These are phyloP conservation scores for Euphorbia schlechtendalii DNA, from an alignment of 441 rosid species.

Conservation along the genomic window DNA sequence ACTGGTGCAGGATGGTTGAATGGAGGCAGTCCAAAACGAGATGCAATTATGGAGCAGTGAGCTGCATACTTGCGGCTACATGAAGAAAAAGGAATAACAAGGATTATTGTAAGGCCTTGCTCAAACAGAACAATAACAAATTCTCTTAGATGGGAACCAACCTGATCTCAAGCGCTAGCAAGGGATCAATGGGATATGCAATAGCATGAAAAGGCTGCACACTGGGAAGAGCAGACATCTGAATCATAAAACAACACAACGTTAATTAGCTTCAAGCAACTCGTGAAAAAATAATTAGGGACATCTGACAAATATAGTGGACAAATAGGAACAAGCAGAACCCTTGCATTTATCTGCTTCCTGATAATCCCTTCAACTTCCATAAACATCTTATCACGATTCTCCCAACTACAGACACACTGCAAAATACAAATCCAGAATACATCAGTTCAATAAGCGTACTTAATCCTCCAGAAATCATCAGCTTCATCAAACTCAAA, in stretches of 20 bases:
- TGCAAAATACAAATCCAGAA: slow-evolving; percentile 22
- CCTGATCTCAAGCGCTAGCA: slow-evolving; percentile 98
- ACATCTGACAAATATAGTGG: not conserved
- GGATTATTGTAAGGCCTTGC: not conserved
- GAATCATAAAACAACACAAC: slow-evolving; percentile 14
- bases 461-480: not conserved
- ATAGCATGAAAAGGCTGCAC: slow-evolving; percentile 84
- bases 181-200: slow-evolving; percentile 17
- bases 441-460: not conserved
- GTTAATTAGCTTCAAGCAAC: not conserved
- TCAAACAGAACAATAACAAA: not conserved
- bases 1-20: slow-evolving; percentile 64
- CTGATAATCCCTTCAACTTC: slow-evolving; percentile 90
- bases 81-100: slow-evolving; percentile 4
- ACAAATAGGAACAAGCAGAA: not conserved
- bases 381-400: slow-evolving; percentile 75
- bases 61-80: slow-evolving; percentile 94
- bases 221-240: slow-evolving; percentile 93
- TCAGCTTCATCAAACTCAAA: not conserved
- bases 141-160: slow-evolving; percentile 18
- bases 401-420: slow-evolving; percentile 98
- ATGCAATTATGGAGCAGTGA: slow-evolving; percentile 86
- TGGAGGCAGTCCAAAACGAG: slow-evolving; percentile 74
- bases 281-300: not conserved
- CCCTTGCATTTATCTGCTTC: slow-evolving; percentile 76